Base-by-base conservation (phyloP, 192 early-diverging fungal species). In the Gigaspora rosea region DNA sequence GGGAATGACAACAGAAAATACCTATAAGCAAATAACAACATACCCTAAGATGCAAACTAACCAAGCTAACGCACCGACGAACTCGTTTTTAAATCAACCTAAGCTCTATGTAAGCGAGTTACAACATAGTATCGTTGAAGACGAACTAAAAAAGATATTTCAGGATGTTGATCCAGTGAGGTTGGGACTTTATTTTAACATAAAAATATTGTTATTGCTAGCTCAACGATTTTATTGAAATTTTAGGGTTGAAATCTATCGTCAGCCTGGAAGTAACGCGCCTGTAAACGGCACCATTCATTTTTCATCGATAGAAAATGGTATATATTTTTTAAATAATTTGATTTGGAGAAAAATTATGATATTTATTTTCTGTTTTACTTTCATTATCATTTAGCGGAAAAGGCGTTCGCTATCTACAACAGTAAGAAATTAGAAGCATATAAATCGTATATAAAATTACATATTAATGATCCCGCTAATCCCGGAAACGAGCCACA, bases 331-430 rank as follows among this genome's bases (percentile, higher is more conserved):
- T 73, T 27, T 6, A 33, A 47, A 47, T 32, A 46, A 12, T 66
- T n/a, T 62, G 56, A 59, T 68, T 49, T 47, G 20, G 48, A 20
- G 46, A 58, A 4, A 27, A 62, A 62, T 48, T 0, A 20, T 62
- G 16, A 8, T 9, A 13, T 35, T 13, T 51, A 33, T 51, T 61
- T 35, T 73, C 72, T 47, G 6, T 8, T 8, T 56, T 71, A 56
- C 11, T 20, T 4, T 56, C 10, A 54, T 41, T 41, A 4, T 16
- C 13, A 46, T 16, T 9, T 74, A 80, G 85, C 85, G 36, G 85
- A 86, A 49, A 68, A 76, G 57, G 85, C 85, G n/a, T 86, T 78
- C 73, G 78, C 85, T 8, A 56, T 82, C 0, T 84, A 82, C 20
- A 83, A 83, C 68, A 78, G 79, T 36, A 65, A 68, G 16, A 50